Conservation (phyloP, 257 asterid genomes). For the Verbena officinalis region DNA sequence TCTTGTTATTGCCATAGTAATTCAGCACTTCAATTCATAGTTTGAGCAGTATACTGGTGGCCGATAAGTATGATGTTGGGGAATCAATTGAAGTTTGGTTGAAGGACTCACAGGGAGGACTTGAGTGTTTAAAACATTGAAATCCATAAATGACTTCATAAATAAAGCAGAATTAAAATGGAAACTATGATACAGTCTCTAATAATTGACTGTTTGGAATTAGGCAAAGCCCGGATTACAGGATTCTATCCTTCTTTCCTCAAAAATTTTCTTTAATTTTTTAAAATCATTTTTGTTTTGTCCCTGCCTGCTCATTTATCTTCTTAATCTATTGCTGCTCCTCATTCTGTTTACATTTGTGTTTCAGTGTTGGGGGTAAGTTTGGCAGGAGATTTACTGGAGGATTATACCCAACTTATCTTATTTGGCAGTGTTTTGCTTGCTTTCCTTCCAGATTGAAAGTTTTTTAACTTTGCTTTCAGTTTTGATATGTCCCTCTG, state of each 20-base stretch:
- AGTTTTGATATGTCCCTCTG: slow-evolving; percentile 13
- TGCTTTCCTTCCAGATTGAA: background rate
- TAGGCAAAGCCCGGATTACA: slow-evolving; percentile 12
- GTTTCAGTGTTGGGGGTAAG: slow-evolving; percentile 5
- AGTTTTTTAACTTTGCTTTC: background rate
- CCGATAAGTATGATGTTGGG: too few species aligned
- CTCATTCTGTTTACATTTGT: background rate
- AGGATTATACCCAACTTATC: slow-evolving; percentile 19
- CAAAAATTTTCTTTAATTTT: background rate
- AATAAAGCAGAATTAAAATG: background rate
- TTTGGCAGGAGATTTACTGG: slow-evolving; percentile 11
- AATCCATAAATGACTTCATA: background rate
- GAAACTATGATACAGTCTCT: background rate
- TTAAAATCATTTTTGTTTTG: background rate
- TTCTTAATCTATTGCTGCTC: slow-evolving; percentile 11
- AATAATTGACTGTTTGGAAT: background rate
- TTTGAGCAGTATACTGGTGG: too few species aligned
- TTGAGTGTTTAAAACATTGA: too few species aligned
- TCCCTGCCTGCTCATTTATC: background rate
- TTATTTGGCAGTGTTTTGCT: slow-evolving; percentile 7
- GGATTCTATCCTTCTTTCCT: background rate
- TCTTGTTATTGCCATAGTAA: too few species aligned
- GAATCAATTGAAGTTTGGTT: too few species aligned
- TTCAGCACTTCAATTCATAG: too few species aligned
- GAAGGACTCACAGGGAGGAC: too few species aligned